Conservation (phyloP, 345 rosid genomes). For the Salix arbutifolia region DNA sequence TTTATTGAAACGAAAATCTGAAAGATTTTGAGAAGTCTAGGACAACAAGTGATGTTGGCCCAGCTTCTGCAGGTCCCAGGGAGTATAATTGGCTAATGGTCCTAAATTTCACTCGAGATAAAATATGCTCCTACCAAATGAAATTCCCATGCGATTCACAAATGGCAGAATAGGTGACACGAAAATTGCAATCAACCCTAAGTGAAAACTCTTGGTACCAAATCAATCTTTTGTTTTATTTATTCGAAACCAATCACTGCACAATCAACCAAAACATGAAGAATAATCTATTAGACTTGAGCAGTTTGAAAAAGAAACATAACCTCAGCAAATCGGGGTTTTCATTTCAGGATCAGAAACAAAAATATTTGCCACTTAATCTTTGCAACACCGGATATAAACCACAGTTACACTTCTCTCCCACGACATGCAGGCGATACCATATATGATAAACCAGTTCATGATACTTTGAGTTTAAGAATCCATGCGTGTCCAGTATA, state of each 20-base stretch:
- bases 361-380: background rate
- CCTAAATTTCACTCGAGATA: background rate
- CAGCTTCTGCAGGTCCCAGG: background rate
- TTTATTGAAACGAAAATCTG: background rate
- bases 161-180: background rate
- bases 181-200: background rate
- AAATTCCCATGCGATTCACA: background rate
- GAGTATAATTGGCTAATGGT: background rate
- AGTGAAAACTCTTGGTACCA: background rate
- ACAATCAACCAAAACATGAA: background rate
- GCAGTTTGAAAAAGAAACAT: background rate
- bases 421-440: background rate
- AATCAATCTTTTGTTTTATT: background rate
- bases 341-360: background rate
- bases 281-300: background rate
- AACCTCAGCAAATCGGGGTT: background rate
- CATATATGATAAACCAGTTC: background rate
- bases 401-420: background rate
- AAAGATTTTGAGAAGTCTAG: background rate
- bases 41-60: background rate
- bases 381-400: background rate
- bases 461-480: background rate
- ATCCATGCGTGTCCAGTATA: background rate
- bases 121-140: background rate
- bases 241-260: background rate